phyloP scores from a whole-genome alignment of 2,329 filamentous ascomycete species.

The Herpotrichia juniperi region DNA sequence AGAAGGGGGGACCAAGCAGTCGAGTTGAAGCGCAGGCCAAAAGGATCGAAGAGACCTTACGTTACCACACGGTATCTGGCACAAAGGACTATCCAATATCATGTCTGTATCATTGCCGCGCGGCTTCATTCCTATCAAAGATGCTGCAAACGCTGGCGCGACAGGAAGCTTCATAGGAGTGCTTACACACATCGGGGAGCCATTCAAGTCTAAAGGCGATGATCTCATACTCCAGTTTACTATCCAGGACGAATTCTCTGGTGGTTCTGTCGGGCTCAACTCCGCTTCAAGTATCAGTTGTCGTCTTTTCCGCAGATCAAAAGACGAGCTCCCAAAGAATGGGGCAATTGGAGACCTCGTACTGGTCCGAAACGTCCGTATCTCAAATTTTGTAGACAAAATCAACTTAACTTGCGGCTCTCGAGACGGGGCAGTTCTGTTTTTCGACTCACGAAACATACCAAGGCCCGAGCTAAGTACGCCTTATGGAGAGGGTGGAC shows the following conservation, averaged over 20 bases:
- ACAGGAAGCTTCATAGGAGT: constrained; percentile 70
- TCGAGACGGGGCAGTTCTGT: neutral
- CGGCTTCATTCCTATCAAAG: constrained; percentile 53
- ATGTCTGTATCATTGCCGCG: constrained; percentile 16
- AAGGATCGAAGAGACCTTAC: no score
- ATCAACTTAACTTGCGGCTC: neutral
- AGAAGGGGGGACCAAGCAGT: no score
- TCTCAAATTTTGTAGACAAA: neutral
- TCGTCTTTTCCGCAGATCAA: constrained; percentile 28
- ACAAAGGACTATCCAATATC: no score
- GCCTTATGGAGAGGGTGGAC: neutral
- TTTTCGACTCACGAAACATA: constrained; percentile 10
- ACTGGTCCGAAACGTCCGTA: constrained; percentile 56
- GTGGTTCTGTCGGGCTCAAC: constrained; percentile 14
- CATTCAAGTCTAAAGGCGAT: constrained; percentile 57
- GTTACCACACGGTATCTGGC: no score
- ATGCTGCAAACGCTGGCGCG: constrained; percentile 37
- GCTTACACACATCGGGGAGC: constrained; percentile 67
- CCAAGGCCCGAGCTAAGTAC: constrained; percentile 5
- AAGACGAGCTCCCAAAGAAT: constrained; percentile 51
- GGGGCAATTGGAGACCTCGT: constrained; percentile 66
- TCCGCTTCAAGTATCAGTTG: constrained; percentile 21
- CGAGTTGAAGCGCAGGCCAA: no score
- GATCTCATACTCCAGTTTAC: constrained; percentile 55
- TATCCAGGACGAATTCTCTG: constrained; percentile 45